A percentile compares a stretch with the other conserved stretches of the same genome.
phyloP scores from a whole-genome alignment of 169 alveolate species.

The Plasmodium coatneyi region DNA sequence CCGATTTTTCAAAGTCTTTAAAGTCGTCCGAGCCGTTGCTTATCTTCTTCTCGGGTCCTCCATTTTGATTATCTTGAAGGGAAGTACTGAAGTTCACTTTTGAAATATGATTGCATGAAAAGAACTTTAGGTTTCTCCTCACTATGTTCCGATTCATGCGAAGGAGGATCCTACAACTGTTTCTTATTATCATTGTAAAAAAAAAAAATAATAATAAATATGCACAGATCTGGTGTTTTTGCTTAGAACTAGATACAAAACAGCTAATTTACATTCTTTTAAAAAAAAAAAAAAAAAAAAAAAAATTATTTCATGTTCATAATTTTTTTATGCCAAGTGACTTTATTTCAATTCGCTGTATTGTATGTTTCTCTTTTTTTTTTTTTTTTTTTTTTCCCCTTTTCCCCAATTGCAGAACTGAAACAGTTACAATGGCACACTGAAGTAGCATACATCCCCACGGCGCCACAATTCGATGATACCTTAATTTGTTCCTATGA shows the following conservation, averaged over 20 bases:
- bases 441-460: neutral
- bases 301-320: slow-evolving; percentile 22
- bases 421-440: neutral
- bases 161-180: slow-evolving; percentile 5
- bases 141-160: slow-evolving; percentile 13
- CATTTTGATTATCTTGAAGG: slow-evolving; percentile 16
- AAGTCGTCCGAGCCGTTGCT: neutral
- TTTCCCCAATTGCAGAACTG: slow-evolving; percentile 1
- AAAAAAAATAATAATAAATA: neutral
- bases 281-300: slow-evolving; percentile 25
- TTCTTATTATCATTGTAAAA: slow-evolving; percentile 53
- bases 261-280: slow-evolving; percentile 19
- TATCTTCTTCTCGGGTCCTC: neutral
- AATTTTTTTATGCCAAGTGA: neutral
- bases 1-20: slow-evolving; percentile 71
- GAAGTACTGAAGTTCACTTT: slow-evolving; percentile 40
- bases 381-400: neutral
- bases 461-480: neutral
- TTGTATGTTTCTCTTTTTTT: neutral
- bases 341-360: neutral
- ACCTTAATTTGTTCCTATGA: neutral
- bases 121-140: slow-evolving; percentile 8
- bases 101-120: slow-evolving; percentile 9
- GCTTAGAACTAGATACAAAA: neutral
- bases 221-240: slow-evolving; percentile 27